These are phyloP conservation scores for Suhomyces atakaporum DNA, from an alignment of 1,139 yeast species.

Conservation along the genomic window DNA sequence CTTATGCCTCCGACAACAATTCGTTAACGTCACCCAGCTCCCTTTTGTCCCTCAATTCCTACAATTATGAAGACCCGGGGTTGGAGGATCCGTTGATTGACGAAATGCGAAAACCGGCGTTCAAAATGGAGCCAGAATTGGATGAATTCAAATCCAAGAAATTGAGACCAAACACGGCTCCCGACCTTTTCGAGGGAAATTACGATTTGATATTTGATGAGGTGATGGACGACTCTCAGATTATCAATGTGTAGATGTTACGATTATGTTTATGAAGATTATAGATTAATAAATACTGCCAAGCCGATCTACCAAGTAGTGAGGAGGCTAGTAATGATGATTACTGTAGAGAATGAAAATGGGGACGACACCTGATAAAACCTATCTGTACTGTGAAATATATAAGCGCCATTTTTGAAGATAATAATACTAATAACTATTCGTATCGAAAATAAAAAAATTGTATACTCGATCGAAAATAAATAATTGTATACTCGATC, in stretches of 20 bases:
- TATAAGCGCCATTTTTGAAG: too few relatives aligned
- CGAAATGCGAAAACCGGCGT: conserved; percentile 7
- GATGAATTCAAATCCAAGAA: conserved; percentile 14
- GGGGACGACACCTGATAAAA: too few relatives aligned
- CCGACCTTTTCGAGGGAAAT: conserved; percentile 13
- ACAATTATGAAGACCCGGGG: conserved; percentile 20
- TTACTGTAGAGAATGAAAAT: too few relatives aligned
- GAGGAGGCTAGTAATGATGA: too few relatives aligned
- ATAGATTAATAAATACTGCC: conserved; percentile 1
- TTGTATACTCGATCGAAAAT: too few relatives aligned
- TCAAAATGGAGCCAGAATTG: conserved; percentile 12
- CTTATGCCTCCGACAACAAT: conserved; percentile 15
- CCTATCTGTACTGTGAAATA: too few relatives aligned
- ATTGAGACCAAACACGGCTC: conserved; percentile 7
- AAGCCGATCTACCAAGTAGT: too few relatives aligned
- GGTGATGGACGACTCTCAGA: conserved; percentile 28
- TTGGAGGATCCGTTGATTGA: conserved; percentile 12
- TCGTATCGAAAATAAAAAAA: too few relatives aligned
- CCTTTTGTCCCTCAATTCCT: conserved; percentile 35
- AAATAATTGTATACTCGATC: too few relatives aligned
- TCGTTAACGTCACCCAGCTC: conserved; percentile 41
- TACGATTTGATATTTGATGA: conserved; percentile 34
- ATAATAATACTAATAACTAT: too few relatives aligned
- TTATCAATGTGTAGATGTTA: conserved; percentile 13
- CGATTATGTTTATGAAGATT: conserved; percentile 6